Base-by-base conservation (phyloP, 2,329 filamentous ascomycete species). In the Neoascochyta sp. region DNA sequence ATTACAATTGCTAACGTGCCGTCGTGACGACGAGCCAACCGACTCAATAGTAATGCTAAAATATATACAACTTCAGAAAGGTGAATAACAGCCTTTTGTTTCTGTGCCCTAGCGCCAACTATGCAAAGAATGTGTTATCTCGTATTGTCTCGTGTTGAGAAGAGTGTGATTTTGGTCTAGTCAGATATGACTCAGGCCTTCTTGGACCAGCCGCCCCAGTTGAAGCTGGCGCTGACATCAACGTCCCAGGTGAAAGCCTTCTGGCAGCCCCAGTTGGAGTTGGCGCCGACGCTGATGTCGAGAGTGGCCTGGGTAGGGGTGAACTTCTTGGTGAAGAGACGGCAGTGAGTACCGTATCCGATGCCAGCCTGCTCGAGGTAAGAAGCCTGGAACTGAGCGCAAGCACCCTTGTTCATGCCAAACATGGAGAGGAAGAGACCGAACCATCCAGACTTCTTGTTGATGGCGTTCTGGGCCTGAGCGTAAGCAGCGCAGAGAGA, bases 271-370 rank as follows among this genome's bases (percentile, higher is more conserved):
- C 47, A 51, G 14, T 34, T 12, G 11, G 37, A 32, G 9, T 24
- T 27, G 17, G 30, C 40, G 11, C 35, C 37, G 11, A 32, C 25
- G 16, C 32, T 45, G 26, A 52, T 41, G 34, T 52, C 45, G 16
- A 50, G 38, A 23, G 27, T 47, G 16, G 40, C 49, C 34, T 49
- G 36, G 5, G 25, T 3, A 10, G 43, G 27, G 10, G 31, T 21
- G 33, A 49, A 51, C 41, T 45, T 41, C 39, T 49, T 43, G 29
- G 37, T 52, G 43, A 49, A 52, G 27, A 52, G 49, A 36, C 49
- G 43, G 39, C 49, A 52, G 34, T 52, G 43, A 16, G 49, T 51
- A 34, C 47, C 47, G 34, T 43, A 47, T n/a, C 36, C 49, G 10
- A 31, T 36, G 22, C 49, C 43, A 7, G 24, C 32, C 45, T 49